phyloP scores from a whole-genome alignment of 305 asterid genomes.

The Fraxinus xanthoxyloides region DNA sequence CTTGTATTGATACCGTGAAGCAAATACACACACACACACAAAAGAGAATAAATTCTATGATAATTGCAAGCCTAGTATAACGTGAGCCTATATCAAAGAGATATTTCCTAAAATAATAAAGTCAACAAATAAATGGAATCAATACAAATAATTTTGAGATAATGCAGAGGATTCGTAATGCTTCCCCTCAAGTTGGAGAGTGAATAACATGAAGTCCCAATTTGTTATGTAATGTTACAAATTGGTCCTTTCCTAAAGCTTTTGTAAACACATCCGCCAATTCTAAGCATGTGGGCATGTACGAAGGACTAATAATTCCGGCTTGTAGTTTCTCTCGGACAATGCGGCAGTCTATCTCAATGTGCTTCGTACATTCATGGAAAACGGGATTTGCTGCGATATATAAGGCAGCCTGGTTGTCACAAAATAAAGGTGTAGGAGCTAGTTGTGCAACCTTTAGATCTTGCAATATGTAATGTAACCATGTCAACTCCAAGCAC shows the following conservation, averaged over 20 bases:
- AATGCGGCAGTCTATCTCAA: neutral
- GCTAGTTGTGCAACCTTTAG: neutral
- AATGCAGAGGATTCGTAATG: too few relatives aligned
- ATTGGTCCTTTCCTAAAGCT: neutral
- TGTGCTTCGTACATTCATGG: neutral
- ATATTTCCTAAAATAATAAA: too few relatives aligned
- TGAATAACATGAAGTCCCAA: neutral
- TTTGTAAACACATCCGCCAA: neutral
- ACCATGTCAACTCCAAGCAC: neutral
- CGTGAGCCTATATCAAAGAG: too few relatives aligned
- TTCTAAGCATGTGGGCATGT: neutral
- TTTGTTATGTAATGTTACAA: neutral
- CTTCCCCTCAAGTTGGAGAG: too few relatives aligned
- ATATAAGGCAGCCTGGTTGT: neutral
- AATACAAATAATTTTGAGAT: too few relatives aligned
- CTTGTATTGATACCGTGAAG: too few relatives aligned
- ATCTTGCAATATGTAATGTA: neutral
- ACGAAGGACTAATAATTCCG: neutral
- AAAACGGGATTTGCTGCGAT: neutral
- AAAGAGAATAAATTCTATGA: too few relatives aligned
- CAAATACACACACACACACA: too few relatives aligned
- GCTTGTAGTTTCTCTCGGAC: neutral
- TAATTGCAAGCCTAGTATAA: too few relatives aligned
- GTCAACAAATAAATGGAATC: too few relatives aligned
- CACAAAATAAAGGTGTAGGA: neutral